Conservation (phyloP, 208 protist species). For the Balamuthia mandrillaris region DNA sequence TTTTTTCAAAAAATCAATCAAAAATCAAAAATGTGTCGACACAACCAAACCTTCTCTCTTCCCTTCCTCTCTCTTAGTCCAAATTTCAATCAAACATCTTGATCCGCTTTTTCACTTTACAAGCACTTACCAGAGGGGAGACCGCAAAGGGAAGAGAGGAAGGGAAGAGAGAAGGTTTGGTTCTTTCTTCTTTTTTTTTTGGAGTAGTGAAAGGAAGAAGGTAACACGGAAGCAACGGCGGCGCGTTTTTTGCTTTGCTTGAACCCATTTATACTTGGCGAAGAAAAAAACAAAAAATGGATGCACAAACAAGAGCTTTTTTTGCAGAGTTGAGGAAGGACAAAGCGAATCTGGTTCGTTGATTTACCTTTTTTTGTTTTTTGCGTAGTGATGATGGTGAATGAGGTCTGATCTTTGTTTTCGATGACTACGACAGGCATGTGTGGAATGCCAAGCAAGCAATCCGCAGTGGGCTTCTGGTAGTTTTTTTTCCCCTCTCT, state of each 20-base stretch:
- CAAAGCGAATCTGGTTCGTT: neutral
- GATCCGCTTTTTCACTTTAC: neutral
- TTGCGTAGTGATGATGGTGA: neutral
- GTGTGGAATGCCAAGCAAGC: constrained; percentile 22
- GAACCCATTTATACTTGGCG: too few relatives aligned
- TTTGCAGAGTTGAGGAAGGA: constrained; percentile 13
- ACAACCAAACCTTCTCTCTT: neutral
- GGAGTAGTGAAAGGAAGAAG: neutral
- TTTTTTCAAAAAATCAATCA: neutral
- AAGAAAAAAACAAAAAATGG: too few relatives aligned
- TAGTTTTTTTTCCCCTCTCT: neutral
- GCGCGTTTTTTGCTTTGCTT: too few relatives aligned
- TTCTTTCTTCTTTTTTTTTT: neutral
- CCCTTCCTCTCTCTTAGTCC: too few relatives aligned
- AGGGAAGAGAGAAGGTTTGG: neutral
- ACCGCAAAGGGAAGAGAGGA: neutral
- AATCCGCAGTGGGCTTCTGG: constrained; percentile 28
- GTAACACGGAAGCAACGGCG: too few relatives aligned
- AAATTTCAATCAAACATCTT: neutral
- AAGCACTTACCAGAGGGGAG: neutral
- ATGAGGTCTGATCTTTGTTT: neutral
- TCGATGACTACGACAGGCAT: neutral
- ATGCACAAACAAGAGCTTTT: constrained; percentile 5
- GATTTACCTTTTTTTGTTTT: neutral
- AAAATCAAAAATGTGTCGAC: neutral